These are phyloP conservation scores for Trichoderma sp. DNA, from an alignment of 2,329 filamentous ascomycete genomes.

Conservation along the genomic window DNA sequence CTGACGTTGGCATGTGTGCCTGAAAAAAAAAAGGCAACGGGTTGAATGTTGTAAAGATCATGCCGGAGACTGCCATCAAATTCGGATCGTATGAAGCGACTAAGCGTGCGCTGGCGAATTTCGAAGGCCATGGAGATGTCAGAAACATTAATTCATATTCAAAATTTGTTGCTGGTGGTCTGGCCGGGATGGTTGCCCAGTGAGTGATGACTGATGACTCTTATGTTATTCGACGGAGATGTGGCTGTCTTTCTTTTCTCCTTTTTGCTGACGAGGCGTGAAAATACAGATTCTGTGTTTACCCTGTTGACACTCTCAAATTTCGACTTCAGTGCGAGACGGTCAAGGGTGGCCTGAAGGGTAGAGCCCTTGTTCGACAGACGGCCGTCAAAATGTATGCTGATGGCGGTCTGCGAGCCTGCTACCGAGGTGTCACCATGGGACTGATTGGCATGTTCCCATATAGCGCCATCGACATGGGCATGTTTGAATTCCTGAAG, in stretches of 20 bases:
- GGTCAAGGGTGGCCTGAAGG: slow-evolving; percentile 77
- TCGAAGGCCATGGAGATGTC: slow-evolving; percentile 86
- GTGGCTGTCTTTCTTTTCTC: neutral
- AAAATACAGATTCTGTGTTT: slow-evolving; percentile 71
- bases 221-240: neutral
- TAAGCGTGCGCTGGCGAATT: slow-evolving; percentile 77
- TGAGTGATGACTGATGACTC: slow-evolving; percentile 33
- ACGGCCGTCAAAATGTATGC: slow-evolving; percentile 86
- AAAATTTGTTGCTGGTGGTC: slow-evolving; percentile 85
- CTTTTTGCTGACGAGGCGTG: slow-evolving; percentile 25
- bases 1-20: neutral
- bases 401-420: slow-evolving; percentile 68
- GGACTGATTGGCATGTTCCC: slow-evolving; percentile 96
- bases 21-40: slow-evolving; percentile 74
- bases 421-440: slow-evolving; percentile 91
- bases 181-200: slow-evolving; percentile 93
- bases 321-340: slow-evolving; percentile 89
- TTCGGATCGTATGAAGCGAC: slow-evolving; percentile 97
- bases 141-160: slow-evolving; percentile 76
- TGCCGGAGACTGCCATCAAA: slow-evolving; percentile 98
- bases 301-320: slow-evolving; percentile 83
- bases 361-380: slow-evolving; percentile 75
- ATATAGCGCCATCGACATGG: slow-evolving; percentile 94
- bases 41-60: slow-evolving; percentile 93
- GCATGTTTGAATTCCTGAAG: slow-evolving; percentile 92